Evolutionary conservation across 352 stramenopile genomes (phyloP), one percentile per base, ranked within the genome.

Genomic region (Thalassiosira exigua): DNA sequence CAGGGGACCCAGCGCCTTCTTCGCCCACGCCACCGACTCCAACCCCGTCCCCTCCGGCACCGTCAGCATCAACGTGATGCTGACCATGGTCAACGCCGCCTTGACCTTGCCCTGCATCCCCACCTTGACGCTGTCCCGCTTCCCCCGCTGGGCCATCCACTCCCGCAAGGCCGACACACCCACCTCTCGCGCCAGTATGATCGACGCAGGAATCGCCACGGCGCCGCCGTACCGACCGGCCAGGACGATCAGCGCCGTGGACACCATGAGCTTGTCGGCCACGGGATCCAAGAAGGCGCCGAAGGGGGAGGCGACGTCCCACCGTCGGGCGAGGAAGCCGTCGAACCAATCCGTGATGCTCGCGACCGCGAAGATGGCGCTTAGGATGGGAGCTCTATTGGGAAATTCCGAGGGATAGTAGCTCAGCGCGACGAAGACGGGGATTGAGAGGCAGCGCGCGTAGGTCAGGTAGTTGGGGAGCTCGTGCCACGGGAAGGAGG

Each of bases 261-360:
- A 83, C 0, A 95, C 91, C 79, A 94, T 94, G 17, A 95, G 56
- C 71, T 95, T 95, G 65, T 95, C 91, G 0, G 89, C 89, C 0
- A 95, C 88, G 0, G 91, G 91, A 81, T 95, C 91, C 19, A 95
- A 61, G 80, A 95, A 95, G 0, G 88, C 89, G 1, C 91, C 91
- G 71, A 94, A 90, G 2, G 75, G 36, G 32, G 71, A 90, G 36
- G 78, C 72, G 22, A 88, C 74, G 58, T 91, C 82, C 89, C 89
- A 95, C 27, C 82, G 58, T 61, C 91, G 51, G 5, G 89, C 88
- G 14, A 94, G 78, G 66, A 85, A 93, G 26, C 89, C 89, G 70
- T 94, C 90, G 14, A 93, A 67, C 73, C 81, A 94, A 80, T 94
- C 90, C 3, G 89, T 94, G 14, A 87, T 61, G 12, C 61, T 81